A percentile compares a stretch with the other conserved stretches of the same genome.
These are phyloP conservation scores for Peronosclerospora sorghi DNA, from an alignment of 352 stramenopile species.

Conservation along the genomic window DNA sequence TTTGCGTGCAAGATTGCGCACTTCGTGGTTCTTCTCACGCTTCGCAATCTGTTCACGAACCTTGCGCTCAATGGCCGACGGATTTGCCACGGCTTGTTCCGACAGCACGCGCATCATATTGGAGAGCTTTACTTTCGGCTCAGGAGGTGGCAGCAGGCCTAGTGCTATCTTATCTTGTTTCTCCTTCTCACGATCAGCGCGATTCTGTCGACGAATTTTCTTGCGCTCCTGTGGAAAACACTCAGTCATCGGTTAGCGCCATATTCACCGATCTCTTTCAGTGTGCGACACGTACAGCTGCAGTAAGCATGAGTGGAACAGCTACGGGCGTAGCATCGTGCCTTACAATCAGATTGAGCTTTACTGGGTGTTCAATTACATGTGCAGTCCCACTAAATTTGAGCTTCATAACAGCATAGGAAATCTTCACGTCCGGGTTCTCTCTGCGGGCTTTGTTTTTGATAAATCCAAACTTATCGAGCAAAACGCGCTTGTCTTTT, in stretches of 20 bases:
- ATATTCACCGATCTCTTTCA: background rate
- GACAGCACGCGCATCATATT: slow-evolving; percentile 98
- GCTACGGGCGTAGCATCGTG: slow-evolving; percentile 58
- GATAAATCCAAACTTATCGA: slow-evolving; percentile 77
- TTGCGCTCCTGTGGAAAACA: slow-evolving; percentile 84
- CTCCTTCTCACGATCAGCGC: slow-evolving; percentile 91
- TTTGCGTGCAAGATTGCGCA: slow-evolving; percentile 88
- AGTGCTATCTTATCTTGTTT: slow-evolving; percentile 92
- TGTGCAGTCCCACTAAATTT: slow-evolving; percentile 69
- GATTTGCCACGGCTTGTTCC: slow-evolving; percentile 92
- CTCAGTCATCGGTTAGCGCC: background rate
- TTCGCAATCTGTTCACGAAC: slow-evolving; percentile 92
- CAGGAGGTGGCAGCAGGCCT: slow-evolving; percentile 89
- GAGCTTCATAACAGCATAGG: slow-evolving; percentile 76
- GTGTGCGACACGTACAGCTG: slow-evolving; percentile 35
- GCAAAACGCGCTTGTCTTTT: slow-evolving; percentile 52
- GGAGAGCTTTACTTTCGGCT: slow-evolving; percentile 94
- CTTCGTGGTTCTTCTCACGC: slow-evolving; percentile 92
- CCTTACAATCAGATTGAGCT: slow-evolving; percentile 61
- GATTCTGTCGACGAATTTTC: slow-evolving; percentile 89
- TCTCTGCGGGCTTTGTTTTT: slow-evolving; percentile 52
- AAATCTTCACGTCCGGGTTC: slow-evolving; percentile 23
- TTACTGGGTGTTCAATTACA: slow-evolving; percentile 91
- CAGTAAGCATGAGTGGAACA: slow-evolving; percentile 92
- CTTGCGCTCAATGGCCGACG: slow-evolving; percentile 92